Base-by-base conservation (phyloP, 2,329 filamentous ascomycete species). In the Fusarium clavum region DNA sequence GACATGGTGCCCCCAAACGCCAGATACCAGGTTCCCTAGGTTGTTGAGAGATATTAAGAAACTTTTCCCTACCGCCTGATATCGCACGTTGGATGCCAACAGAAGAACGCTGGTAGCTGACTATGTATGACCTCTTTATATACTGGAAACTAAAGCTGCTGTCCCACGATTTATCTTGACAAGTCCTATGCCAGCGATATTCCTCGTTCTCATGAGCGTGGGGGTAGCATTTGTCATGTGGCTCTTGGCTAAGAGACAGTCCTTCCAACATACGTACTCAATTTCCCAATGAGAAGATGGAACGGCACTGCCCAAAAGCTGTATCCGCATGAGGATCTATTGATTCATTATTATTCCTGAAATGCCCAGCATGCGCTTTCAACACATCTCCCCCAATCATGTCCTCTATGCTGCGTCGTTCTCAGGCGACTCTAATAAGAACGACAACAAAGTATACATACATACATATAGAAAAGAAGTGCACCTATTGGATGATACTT, bases 381-480 rank as follows among this genome's bases (percentile, higher is more conserved):
- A 40, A 61, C 29, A 10, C 54, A 51, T 55, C 53, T 51, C 11
- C 27, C 38, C 29, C 47, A 30, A 63, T 51, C 41, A 41, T 56
- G 25, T 29, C 41, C 24, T 72, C 53, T 67, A 72, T 64, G 45
- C 61, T 24, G 22, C 46, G 57, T 58, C 41, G 61, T 64, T 44
- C 61, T 71, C 32, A 30, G 54, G 44, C 32, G 47, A 40, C 48
- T 70, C 67, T 57, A 69, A 64, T 43, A 53, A 55, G 63, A 69
- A 64, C 38, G 56, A 55, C 69, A 69, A 48, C 45, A 72, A 56
- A 51, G 60, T 73, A 61, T 74, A 69, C 70, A 72, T 62, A 66
- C 71, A 67, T 64, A 67, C 58, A 72, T 61, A 58, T 67, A 56
- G 57, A 65, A 67, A 67, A 71, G 54, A 74, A 69, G 61, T 64